Evolutionary conservation across 306 rosid genomes (phyloP), one percentile per base, ranked within the genome.

Genomic region (Cicer arietinum): DNA sequence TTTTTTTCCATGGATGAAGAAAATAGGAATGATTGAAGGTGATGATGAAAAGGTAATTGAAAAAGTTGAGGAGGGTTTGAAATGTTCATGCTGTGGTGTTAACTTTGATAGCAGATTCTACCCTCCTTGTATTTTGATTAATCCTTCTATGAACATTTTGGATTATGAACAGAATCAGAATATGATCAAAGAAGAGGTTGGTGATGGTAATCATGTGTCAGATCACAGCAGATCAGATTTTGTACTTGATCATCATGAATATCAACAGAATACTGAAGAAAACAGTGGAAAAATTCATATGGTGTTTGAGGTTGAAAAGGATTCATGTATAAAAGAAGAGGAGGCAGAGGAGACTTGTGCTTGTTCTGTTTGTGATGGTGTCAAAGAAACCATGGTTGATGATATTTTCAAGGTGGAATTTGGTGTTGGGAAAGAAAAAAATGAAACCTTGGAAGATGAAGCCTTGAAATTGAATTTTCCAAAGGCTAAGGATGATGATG

Each of bases 41-140:
- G 74, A 17, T 60, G 73, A 48, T 82, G 87, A 70, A 3, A 80
- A 65, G 52, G 64, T 25, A 50, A 66, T 67, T 77, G 87, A 62
- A 16, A 82, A 88, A 12, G 82, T 67, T 13, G 89, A 86, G 11
- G 89, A 80, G 69, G 74, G 61, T 81, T 78, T 70, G 35, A 83
- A 8, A 48, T 90, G 97, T 83, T 91, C 95, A 71, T 94, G 99
- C 84, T 94, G 99, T 68, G 93, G 95, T 39, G 84, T 77, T 54
- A 76, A 70, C 47, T 78, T 91, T 70, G 84, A 81, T 46, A 69
- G 30, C 76, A 85, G 89, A 35, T 79, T 83, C 41, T 86, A 84
- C 84, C 82, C 90, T 76, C 91, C 96, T 83, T 90, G 94, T 75
- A 66, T 86, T 82, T 65, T 90, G 57, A 70, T 89, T 40, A 89